Conservation (phyloP, 768 basidiomycete genomes). For the Plicaturopsis crispa region DNA sequence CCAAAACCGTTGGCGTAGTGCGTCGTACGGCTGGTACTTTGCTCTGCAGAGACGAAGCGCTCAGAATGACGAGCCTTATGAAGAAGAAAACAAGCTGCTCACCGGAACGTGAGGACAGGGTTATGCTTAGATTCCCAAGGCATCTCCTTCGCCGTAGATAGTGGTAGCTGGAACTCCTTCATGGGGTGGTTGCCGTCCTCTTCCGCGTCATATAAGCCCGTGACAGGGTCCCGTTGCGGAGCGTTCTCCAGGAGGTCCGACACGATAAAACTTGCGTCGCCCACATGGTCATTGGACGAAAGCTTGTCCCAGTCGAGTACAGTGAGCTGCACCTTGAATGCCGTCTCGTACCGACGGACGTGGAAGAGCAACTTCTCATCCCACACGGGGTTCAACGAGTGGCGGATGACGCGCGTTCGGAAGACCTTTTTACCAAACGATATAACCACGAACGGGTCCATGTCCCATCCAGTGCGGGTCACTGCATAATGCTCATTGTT, state of each 20-base stretch:
- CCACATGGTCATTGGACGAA: constrained; percentile 82
- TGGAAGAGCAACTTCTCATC: constrained; percentile 96
- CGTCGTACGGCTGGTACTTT: constrained; percentile 92
- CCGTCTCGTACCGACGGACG: constrained; percentile 78
- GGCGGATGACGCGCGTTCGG: constrained; percentile 82
- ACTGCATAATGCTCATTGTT: too few relatives aligned
- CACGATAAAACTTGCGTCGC: constrained; percentile 68
- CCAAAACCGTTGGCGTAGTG: constrained; percentile 89
- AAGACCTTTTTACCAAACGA: constrained; percentile 98
- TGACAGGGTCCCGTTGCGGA: constrained; percentile 53
- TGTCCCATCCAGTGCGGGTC: constrained; percentile 86
- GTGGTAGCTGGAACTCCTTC: constrained; percentile 62
- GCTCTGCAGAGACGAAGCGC: constrained; percentile 40
- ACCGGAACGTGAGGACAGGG: constrained; percentile 67
- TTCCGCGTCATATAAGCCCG: constrained; percentile 37
- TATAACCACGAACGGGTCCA: constrained; percentile 96
- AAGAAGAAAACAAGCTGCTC: constrained; percentile 9
- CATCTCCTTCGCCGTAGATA: constrained; percentile 54
- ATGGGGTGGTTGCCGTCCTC: constrained; percentile 52
- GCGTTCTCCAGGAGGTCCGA: constrained; percentile 59
- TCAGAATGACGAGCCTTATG: not conserved
- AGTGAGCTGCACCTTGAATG: constrained; percentile 71
- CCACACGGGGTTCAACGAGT: constrained; percentile 82
- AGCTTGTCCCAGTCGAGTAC: constrained; percentile 98
- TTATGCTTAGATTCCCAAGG: constrained; percentile 68